Evolutionary conservation across 1,284 basidiomycete species (phyloP), one percentile per base, ranked within the genome.

Genomic region (Boletus mariae): DNA sequence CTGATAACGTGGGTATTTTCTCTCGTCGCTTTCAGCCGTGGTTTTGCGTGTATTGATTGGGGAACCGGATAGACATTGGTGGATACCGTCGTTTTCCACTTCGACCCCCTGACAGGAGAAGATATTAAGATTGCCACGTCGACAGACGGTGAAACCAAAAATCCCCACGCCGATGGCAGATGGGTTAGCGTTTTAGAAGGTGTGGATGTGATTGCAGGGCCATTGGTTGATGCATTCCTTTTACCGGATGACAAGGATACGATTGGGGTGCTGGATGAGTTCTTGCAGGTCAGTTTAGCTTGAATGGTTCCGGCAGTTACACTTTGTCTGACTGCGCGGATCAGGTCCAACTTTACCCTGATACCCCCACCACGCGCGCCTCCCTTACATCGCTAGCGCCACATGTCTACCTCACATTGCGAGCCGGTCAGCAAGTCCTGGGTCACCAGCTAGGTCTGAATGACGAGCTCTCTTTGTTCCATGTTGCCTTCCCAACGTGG

Each of bases 31-130:
- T 43, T 42, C 15, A 31, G 31, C 31, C 31, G 31, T 0, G 28
- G 5, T 13, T 37, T 4, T 42, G 47, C 44, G 25, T 43, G 41
- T 48, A n/a, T 47, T 67, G 52, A 69, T 43, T 37, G 7, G 5
- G 35, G 31, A 26, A 11, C 5, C 11, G 44, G 31, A 47, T 44
- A 65, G 63, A 69, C 73, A 12, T 72, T 83, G 37, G 74, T 81
- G 15, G 84, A 87, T 59, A 87, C 90, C 0, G 83, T 93, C 3
- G 64, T 87, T 12, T 94, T 86, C 75, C 87, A 92, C 58, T 72
- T 95, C 49, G 80, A 94, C 59, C 88, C 89, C 0, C 70, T 90
- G 42, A 93, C 88, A 0, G 92, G 92, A 25, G 76, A 79, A 28
- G 82, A 87, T 54, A 71, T 74, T 5, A 59, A 53, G 28, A 61